Percentiles rank a stretch among this genome's conserved stretches.
Evolutionary conservation across 2,329 filamentous ascomycete genomes (phyloP).

Genomic region (Cordyceps tenuipes): DNA sequence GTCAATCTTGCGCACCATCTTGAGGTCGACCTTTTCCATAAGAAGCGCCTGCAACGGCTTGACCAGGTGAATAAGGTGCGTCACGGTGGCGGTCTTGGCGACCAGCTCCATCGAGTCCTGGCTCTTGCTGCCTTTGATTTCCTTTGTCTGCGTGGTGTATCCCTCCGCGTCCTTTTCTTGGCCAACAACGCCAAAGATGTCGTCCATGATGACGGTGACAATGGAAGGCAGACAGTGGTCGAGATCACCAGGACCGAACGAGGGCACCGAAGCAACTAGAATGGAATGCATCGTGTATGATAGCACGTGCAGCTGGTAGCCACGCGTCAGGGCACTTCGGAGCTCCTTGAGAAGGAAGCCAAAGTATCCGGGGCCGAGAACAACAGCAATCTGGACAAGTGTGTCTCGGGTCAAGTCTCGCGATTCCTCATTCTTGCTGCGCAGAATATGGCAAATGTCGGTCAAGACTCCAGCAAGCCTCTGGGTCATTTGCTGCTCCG

Average conservation of each 20-base stretch:
- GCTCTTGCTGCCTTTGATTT: slow-evolving; percentile 96
- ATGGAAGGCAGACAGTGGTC: slow-evolving; percentile 79
- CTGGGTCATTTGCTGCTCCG: slow-evolving; percentile 61
- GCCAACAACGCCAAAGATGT: slow-evolving; percentile 86
- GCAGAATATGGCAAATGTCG: slow-evolving; percentile 86
- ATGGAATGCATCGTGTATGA: slow-evolving; percentile 94
- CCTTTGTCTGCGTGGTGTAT: slow-evolving; percentile 91
- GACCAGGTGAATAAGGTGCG: slow-evolving; percentile 65
- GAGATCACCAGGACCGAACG: slow-evolving; percentile 71
- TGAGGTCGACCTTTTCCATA: slow-evolving; percentile 74
- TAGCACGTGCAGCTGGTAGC: slow-evolving; percentile 89
- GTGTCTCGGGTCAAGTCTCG: slow-evolving; percentile 88
- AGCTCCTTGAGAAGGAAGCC: slow-evolving; percentile 92
- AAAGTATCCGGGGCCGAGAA: slow-evolving; percentile 76
- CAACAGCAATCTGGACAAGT: slow-evolving; percentile 69
- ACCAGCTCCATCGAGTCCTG: slow-evolving; percentile 95
- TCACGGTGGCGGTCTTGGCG: slow-evolving; percentile 71
- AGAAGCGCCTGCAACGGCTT: slow-evolving; percentile 71
- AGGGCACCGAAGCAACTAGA: slow-evolving; percentile 64
- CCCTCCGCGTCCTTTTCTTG: slow-evolving; percentile 97
- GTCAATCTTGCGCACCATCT: slow-evolving; percentile 82
- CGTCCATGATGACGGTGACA: slow-evolving; percentile 86
- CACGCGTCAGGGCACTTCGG: slow-evolving; percentile 69
- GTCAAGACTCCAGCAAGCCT: slow-evolving; percentile 77
- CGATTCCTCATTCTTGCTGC: slow-evolving; percentile 80